phyloP scores from a whole-genome alignment of 768 basidiomycete genomes.

The Pisolithus albus region DNA sequence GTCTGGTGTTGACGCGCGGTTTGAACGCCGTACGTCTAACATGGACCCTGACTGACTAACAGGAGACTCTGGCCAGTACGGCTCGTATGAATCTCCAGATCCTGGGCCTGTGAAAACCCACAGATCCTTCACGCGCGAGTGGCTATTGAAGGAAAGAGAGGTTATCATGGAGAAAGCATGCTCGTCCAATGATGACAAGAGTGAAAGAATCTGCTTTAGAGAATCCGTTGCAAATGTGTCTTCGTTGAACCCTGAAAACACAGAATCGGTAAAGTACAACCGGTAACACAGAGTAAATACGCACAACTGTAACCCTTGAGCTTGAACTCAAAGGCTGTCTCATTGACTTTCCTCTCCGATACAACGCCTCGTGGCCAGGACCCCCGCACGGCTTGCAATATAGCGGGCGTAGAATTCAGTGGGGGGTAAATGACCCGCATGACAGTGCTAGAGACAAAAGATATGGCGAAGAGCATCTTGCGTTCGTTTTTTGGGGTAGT shows the following conservation, averaged over 20 bases:
- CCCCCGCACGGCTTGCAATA: constrained; percentile 68
- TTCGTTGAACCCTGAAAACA: constrained; percentile 62
- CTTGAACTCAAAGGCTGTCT: constrained; percentile 72
- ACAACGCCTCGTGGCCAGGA: constrained; percentile 79
- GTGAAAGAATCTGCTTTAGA: constrained; percentile 59
- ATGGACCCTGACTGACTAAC: constrained; percentile 31
- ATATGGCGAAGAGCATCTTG: constrained; percentile 60
- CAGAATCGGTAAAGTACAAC: constrained; percentile 13
- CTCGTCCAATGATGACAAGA: constrained; percentile 59
- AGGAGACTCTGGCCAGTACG: constrained; percentile 29
- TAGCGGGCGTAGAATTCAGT: constrained; percentile 68
- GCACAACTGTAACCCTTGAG: constrained; percentile 75
- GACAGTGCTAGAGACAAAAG: constrained; percentile 59
- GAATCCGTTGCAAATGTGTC: constrained; percentile 72
- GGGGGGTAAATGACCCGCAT: constrained; percentile 76
- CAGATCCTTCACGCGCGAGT: constrained; percentile 67
- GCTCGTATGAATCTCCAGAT: constrained; percentile 24
- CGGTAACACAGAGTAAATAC: constrained; percentile 18
- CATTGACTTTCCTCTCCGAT: constrained; percentile 68
- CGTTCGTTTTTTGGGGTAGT: constrained; percentile 25
- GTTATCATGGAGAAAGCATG: constrained; percentile 63
- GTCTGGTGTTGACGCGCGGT: constrained; percentile 27
- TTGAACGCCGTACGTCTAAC: constrained; percentile 31
- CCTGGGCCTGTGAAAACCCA: constrained; percentile 69
- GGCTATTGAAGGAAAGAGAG: constrained; percentile 65